These are phyloP conservation scores for Metschnikowia lochheadii DNA, from an alignment of 805 yeast genomes.

Conservation along the genomic window DNA sequence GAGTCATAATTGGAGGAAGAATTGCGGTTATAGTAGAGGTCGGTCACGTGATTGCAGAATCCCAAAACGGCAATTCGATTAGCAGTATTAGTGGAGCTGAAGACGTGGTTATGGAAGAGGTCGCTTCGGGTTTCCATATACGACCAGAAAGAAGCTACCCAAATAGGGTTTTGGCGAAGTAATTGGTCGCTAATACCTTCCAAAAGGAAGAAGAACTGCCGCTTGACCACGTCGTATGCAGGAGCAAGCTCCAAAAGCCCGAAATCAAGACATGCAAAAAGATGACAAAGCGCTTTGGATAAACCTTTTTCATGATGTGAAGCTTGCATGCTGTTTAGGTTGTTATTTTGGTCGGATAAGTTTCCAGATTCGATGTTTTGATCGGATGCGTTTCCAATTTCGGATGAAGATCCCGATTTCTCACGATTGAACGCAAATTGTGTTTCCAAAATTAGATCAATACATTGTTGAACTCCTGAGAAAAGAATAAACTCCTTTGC, in stretches of 20 bases:
- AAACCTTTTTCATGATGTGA: too few species aligned
- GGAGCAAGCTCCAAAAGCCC: slow-evolving; percentile 1
- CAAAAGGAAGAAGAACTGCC: slow-evolving; percentile 1
- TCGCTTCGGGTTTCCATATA: slow-evolving; percentile 33
- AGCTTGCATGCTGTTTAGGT: too few species aligned
- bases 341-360: too few species aligned
- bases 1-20: slow-evolving; percentile 25
- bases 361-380: too few species aligned
- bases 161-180: background rate
- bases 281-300: background rate
- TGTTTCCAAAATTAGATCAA: background rate
- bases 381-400: too few species aligned
- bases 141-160: slow-evolving; percentile 30
- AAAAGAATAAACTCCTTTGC: background rate
- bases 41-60: slow-evolving; percentile 37
- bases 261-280: background rate
- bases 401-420: background rate
- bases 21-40: slow-evolving; percentile 21
- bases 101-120: slow-evolving; percentile 22
- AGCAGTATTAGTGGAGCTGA: slow-evolving; percentile 24
- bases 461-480: background rate
- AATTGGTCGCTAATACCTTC: background rate
- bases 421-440: background rate
- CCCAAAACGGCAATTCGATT: slow-evolving; percentile 39
- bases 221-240: background rate